phyloP scores from a whole-genome alignment of 176 grass and related monocot species.

The Saccharum officinarum region DNA sequence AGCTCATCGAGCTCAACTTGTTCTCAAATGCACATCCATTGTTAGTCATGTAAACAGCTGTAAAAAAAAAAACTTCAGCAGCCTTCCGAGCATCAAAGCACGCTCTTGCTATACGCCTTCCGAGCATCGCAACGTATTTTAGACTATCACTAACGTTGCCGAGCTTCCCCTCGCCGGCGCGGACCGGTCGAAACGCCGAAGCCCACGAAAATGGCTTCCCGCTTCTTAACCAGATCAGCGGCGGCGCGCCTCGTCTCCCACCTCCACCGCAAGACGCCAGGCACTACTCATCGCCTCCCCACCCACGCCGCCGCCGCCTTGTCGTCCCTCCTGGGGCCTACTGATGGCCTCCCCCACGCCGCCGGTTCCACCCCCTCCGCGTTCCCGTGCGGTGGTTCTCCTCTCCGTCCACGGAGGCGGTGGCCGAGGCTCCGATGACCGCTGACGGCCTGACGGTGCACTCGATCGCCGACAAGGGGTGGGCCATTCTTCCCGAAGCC shows the following conservation, averaged over 20 bases:
- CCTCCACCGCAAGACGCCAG: conserved; percentile 16
- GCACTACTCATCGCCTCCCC: conserved; percentile 20
- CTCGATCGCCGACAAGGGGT: conserved; percentile 70
- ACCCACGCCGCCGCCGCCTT: neutral
- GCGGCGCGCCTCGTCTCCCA: conserved; percentile 38
- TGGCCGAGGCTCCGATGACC: conserved; percentile 54
- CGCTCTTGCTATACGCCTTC: neutral
- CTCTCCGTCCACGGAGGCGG: conserved; percentile 34
- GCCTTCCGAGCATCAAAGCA: no score
- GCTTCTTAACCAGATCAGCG: conserved; percentile 42
- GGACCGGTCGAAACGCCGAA: neutral
- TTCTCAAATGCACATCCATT: no score
- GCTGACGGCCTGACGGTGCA: conserved; percentile 75
- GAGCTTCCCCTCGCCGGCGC: neutral
- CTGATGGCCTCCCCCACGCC: neutral
- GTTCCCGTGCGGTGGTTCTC: conserved; percentile 49
- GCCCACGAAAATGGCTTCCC: conserved; percentile 43
- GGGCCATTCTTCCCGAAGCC: conserved; percentile 75
- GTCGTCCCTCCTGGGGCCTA: neutral
- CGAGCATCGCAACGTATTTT: neutral
- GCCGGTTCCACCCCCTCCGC: neutral
- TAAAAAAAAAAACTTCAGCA: no score
- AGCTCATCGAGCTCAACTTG: no score
- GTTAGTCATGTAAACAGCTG: no score
- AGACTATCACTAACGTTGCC: neutral